Percentiles rank a stretch among this genome's conserved stretches.
Conservation (phyloP, 2,329 filamentous ascomycete species). For the Aspergillus pseudotamarii region DNA sequence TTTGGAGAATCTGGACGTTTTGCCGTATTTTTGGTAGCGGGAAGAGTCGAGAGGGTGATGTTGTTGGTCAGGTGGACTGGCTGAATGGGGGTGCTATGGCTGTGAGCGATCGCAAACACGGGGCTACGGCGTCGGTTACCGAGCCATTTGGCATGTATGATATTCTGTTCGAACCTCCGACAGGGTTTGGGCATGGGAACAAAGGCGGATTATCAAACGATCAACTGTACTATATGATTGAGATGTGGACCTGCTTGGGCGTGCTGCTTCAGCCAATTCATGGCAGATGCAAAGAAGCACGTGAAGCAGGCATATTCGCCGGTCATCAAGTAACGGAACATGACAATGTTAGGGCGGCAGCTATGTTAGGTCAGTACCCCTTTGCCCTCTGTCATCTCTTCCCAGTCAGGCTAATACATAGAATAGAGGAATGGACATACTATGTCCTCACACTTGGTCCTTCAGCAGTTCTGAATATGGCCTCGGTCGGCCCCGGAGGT, state of each 20-base stretch:
- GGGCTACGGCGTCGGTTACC: slow-evolving; percentile 47
- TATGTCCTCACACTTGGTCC: slow-evolving; percentile 64
- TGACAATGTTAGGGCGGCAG: slow-evolving; percentile 49
- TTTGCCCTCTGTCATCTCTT: background rate
- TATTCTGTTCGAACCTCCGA: slow-evolving; percentile 58
- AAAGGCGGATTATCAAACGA: slow-evolving; percentile 54
- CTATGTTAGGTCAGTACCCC: slow-evolving; percentile 51
- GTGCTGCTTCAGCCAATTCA: slow-evolving; percentile 60
- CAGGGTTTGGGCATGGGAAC: slow-evolving; percentile 63
- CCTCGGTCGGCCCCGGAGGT: slow-evolving; percentile 42
- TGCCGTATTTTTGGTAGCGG: slow-evolving; percentile 64
- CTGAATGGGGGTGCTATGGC: slow-evolving; percentile 59
- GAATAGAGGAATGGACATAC: slow-evolving; percentile 61
- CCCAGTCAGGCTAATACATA: slow-evolving; percentile 19
- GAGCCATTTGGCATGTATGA: slow-evolving; percentile 55
- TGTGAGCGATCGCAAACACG: slow-evolving; percentile 44
- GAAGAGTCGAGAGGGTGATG: slow-evolving; percentile 61
- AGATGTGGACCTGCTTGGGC: slow-evolving; percentile 65
- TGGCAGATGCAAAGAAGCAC: slow-evolving; percentile 57
- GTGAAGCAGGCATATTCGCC: slow-evolving; percentile 60
- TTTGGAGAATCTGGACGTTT: slow-evolving; percentile 69
- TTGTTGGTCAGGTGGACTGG: slow-evolving; percentile 65
- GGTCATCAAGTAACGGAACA: slow-evolving; percentile 51
- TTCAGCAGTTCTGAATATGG: slow-evolving; percentile 57
- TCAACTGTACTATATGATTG: slow-evolving; percentile 66